Evolutionary conservation across 2,329 filamentous ascomycete genomes (phyloP).

Genomic region (Pseudocercospora crystallina): DNA sequence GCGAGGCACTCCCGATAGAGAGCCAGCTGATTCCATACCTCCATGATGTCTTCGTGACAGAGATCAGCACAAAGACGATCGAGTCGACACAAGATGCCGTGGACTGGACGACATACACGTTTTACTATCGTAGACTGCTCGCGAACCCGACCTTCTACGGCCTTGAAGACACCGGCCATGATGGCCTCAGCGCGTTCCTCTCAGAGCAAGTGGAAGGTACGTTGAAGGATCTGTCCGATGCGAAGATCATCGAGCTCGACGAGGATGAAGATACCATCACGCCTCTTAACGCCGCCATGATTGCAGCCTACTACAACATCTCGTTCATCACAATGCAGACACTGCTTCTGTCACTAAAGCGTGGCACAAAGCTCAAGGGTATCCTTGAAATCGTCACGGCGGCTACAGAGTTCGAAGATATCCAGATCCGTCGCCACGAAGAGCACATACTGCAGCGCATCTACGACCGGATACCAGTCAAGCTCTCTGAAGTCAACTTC

Average conservation of each 20-base stretch:
- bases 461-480: slow-evolving; percentile 91
- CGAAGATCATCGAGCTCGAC: slow-evolving; percentile 93
- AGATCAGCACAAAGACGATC: slow-evolving; percentile 95
- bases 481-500: slow-evolving; percentile 82
- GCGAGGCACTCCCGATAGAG: slow-evolving; percentile 92
- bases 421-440: slow-evolving; percentile 92
- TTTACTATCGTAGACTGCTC: slow-evolving; percentile 91
- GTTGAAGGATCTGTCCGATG: slow-evolving; percentile 83
- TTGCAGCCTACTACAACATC: slow-evolving; percentile 98
- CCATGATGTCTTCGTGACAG: slow-evolving; percentile 93
- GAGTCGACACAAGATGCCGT: slow-evolving; percentile 94
- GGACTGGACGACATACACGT: slow-evolving; percentile 97
- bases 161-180: slow-evolving; percentile 81
- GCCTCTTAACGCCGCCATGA: slow-evolving; percentile 94
- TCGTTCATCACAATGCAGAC: slow-evolving; percentile 99
- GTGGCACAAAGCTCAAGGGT: slow-evolving; percentile 90
- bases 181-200: slow-evolving; percentile 88
- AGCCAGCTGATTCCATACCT: slow-evolving; percentile 89
- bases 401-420: slow-evolving; percentile 91
- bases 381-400: slow-evolving; percentile 96
- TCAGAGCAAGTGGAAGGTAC: slow-evolving; percentile 94
- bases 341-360: slow-evolving; percentile 84
- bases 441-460: slow-evolving; percentile 84
- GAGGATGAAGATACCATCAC: slow-evolving; percentile 81
- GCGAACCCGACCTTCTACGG: slow-evolving; percentile 98